phyloP scores from a whole-genome alignment of 2,329 filamentous ascomycete species.

The Cytospora piceae region DNA sequence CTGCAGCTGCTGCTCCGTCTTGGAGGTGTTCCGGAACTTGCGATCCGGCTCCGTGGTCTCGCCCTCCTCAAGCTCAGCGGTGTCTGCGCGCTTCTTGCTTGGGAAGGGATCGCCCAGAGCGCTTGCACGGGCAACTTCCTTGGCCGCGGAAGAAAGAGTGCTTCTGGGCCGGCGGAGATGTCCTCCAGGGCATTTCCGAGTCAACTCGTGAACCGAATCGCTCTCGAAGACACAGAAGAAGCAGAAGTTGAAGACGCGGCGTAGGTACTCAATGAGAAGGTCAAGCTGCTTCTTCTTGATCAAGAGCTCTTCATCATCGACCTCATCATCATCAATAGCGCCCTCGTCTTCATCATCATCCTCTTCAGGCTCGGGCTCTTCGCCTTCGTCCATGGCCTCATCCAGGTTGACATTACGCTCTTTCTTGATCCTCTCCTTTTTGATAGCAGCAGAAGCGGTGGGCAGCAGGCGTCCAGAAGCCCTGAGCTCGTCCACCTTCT shows the following conservation, averaged over 20 bases:
- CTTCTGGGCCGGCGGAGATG: slow-evolving; percentile 89
- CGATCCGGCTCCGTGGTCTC: slow-evolving; percentile 69
- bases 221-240: slow-evolving; percentile 99
- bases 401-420: slow-evolving; percentile 63
- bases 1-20: slow-evolving; percentile 88
- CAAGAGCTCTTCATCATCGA: slow-evolving; percentile 86
- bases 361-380: slow-evolving; percentile 67
- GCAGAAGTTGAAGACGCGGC: slow-evolving; percentile 97
- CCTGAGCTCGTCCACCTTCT: slow-evolving; percentile 80
- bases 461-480: slow-evolving; percentile 78
- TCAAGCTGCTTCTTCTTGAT: slow-evolving; percentile 97
- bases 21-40: slow-evolving; percentile 71
- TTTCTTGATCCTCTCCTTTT: slow-evolving; percentile 60
- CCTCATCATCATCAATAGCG: slow-evolving; percentile 76
- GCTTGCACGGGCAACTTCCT: slow-evolving; percentile 83
- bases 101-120: slow-evolving; percentile 83
- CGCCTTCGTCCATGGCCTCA: slow-evolving; percentile 63
- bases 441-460: slow-evolving; percentile 56
- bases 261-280: slow-evolving; percentile 92
- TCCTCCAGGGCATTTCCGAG: slow-evolving; percentile 94
- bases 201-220: slow-evolving; percentile 94
- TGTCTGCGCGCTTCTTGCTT: slow-evolving; percentile 72
- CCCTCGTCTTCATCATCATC: slow-evolving; percentile 85
- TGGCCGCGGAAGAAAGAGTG: slow-evolving; percentile 80
- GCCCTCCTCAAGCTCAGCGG: slow-evolving; percentile 66